Conservation (phyloP, 192 early-diverging fungal genomes). For the Fimicolochytrium jonesii region DNA sequence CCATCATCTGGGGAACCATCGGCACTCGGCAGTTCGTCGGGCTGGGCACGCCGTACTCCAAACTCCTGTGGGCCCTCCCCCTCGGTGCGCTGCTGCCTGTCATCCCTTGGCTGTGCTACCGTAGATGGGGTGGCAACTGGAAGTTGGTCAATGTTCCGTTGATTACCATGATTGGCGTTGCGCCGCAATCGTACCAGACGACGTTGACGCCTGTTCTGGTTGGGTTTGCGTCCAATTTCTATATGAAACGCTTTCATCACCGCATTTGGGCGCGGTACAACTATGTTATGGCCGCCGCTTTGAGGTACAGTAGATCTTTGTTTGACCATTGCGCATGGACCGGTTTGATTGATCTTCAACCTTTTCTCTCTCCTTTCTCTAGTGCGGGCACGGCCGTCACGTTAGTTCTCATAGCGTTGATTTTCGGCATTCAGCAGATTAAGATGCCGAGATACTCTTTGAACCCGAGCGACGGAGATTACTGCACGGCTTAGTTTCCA, state of each 20-base stretch:
- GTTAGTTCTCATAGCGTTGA: neutral
- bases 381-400: constrained; percentile 10
- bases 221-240: constrained; percentile 18
- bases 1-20: constrained; percentile 75
- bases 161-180: constrained; percentile 40
- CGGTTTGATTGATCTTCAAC: neutral
- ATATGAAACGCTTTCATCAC: constrained; percentile 7
- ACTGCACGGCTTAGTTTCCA: too few relatives aligned
- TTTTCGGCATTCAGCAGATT: neutral
- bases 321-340: neutral
- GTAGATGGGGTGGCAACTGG: constrained; percentile 24
- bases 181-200: constrained; percentile 15
- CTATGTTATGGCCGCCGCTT: constrained; percentile 25
- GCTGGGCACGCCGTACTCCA: constrained; percentile 25
- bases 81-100: constrained; percentile 37
- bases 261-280: constrained; percentile 33
- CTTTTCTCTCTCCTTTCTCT: too few relatives aligned
- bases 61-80: constrained; percentile 28
- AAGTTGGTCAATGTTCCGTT: constrained; percentile 52
- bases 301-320: neutral
- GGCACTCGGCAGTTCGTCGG: constrained; percentile 62
- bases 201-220: constrained; percentile 10
- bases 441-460: constrained; percentile 7
- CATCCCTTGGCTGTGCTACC: constrained; percentile 28
- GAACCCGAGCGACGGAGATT: constrained; percentile 1